Evolutionary conservation across 805 yeast species (phyloP).

Genomic region (Candida patagonica): DNA sequence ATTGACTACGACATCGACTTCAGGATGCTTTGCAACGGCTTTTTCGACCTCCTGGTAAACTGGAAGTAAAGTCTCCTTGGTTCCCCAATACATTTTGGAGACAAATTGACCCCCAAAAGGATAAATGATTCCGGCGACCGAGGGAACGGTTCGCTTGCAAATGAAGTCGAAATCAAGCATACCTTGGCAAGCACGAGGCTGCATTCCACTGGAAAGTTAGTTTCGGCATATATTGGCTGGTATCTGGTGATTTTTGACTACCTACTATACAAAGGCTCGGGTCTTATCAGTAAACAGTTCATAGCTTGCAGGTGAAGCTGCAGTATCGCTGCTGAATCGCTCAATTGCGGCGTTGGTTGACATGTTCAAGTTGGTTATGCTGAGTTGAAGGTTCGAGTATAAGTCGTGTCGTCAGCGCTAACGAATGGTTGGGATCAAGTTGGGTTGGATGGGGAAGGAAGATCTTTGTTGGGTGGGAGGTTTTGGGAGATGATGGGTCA

Average conservation of each 20-base stretch:
- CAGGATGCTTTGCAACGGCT: conserved; percentile 37
- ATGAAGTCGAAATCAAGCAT: conserved; percentile 40
- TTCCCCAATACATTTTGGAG: conserved; percentile 41
- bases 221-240: background rate
- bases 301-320: conserved; percentile 24
- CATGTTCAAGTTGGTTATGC: conserved; percentile 1
- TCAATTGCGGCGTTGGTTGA: conserved; percentile 16
- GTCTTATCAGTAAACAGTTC: conserved; percentile 36
- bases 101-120: conserved; percentile 39
- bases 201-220: conserved; percentile 27
- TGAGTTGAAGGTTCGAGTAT: background rate
- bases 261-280: conserved; percentile 32
- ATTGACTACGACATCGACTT: conserved; percentile 40
- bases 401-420: too few relatives aligned
- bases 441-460: too few relatives aligned
- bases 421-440: too few relatives aligned
- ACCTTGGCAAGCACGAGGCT: conserved; percentile 41
- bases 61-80: conserved; percentile 37
- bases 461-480: too few relatives aligned
- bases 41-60: conserved; percentile 35
- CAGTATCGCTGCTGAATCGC: conserved; percentile 25
- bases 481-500: too few relatives aligned
- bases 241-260: background rate
- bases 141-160: conserved; percentile 36
- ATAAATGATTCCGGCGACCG: conserved; percentile 39